These are phyloP conservation scores for Suillus variegatus DNA, from an alignment of 768 basidiomycete genomes.

Conservation along the genomic window DNA sequence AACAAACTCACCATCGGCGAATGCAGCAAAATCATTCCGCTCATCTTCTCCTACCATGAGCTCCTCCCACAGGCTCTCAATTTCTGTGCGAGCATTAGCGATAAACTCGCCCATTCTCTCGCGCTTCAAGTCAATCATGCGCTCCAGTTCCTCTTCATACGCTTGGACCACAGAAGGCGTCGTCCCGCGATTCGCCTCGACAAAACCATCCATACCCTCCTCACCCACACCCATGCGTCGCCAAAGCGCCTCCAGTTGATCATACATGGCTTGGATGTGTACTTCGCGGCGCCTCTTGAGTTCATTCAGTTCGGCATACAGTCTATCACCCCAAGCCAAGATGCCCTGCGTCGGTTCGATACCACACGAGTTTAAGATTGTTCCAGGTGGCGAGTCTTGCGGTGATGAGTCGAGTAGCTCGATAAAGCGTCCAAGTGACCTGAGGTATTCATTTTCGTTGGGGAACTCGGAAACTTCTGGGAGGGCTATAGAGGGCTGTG, in stretches of 20 bases:
- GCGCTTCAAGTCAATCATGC: conserved; percentile 87
- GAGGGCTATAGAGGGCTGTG: conserved; percentile 5
- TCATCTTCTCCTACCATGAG: conserved; percentile 86
- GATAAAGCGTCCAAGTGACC: conserved; percentile 64
- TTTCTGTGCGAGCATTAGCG: conserved; percentile 76
- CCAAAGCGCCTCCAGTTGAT: conserved; percentile 92
- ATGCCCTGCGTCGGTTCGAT: conserved; percentile 79
- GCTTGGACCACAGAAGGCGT: conserved; percentile 74
- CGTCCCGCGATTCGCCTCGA: conserved; percentile 79
- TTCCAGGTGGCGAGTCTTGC: conserved; percentile 22
- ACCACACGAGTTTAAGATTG: conserved; percentile 37
- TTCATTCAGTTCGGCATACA: conserved; percentile 63
- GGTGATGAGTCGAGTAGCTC: conserved; percentile 50
- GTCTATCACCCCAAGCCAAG: conserved; percentile 66
- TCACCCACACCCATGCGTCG: conserved; percentile 79
- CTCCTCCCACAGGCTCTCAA: conserved; percentile 80
- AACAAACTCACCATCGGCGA: conserved; percentile 68
- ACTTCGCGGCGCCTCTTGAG: conserved; percentile 74
- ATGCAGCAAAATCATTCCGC: conserved; percentile 76
- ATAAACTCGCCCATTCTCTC: conserved; percentile 89
- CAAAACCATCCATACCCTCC: conserved; percentile 86
- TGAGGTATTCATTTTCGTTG: conserved; percentile 50
- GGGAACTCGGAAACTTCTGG: conserved; percentile 16
- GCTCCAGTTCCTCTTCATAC: conserved; percentile 87
- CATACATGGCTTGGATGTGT: conserved; percentile 92